Evolutionary conservation across 108 stramenopile species (phyloP).

Genomic region (Fragilaria radians): DNA sequence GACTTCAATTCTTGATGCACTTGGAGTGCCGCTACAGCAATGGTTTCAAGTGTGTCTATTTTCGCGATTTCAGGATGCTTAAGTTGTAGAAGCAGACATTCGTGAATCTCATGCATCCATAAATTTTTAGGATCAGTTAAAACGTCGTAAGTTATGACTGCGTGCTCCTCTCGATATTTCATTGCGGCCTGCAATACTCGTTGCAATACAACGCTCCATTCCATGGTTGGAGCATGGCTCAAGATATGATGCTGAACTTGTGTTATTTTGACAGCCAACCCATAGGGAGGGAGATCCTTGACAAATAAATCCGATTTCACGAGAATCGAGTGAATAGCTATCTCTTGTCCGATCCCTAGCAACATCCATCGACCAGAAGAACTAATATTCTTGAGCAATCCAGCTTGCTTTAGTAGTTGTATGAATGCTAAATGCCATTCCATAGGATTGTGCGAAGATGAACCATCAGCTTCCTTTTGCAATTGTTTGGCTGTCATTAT

Average conservation of each 20-base stretch:
- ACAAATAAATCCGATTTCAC: background rate
- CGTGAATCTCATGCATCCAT: background rate
- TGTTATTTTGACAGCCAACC: background rate
- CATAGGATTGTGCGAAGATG: constrained; percentile 23
- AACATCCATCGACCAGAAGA: constrained; percentile 19
- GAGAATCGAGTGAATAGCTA: constrained; percentile 10
- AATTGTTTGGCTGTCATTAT: constrained; percentile 25
- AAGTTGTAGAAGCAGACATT: background rate
- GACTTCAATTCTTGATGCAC: background rate
- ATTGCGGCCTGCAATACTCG: background rate
- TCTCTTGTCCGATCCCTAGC: constrained; percentile 39
- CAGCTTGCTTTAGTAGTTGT: constrained; percentile 22
- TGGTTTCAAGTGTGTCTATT: background rate
- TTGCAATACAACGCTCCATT: constrained; percentile 3
- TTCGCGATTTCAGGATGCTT: background rate
- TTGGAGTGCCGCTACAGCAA: background rate
- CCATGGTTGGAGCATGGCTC: constrained; percentile 1
- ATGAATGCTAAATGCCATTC: constrained; percentile 36
- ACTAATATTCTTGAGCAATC: constrained; percentile 18
- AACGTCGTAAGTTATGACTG: constrained; percentile 4
- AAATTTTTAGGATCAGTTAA: background rate
- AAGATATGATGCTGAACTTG: background rate
- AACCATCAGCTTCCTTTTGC: constrained; percentile 27
- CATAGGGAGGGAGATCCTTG: background rate
- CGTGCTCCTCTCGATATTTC: constrained; percentile 5